These are phyloP conservation scores for Cladophialophora bantiana DNA, from an alignment of 2,329 filamentous ascomycete genomes.

Conservation along the genomic window DNA sequence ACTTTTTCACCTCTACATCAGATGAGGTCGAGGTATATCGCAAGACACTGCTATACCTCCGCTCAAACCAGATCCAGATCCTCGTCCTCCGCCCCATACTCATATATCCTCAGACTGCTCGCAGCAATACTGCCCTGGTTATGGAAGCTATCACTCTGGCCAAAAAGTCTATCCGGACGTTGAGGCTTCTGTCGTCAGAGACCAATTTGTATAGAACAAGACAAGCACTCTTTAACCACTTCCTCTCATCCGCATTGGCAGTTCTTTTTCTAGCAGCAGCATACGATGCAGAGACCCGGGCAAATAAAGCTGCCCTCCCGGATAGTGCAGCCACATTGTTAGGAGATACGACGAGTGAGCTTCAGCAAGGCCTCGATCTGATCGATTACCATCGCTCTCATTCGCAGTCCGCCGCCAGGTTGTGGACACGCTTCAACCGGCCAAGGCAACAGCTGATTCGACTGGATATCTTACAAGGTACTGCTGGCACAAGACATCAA, in stretches of 20 bases:
- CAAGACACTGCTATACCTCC: slow-evolving; percentile 21
- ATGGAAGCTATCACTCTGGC: slow-evolving; percentile 18
- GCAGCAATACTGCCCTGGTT: slow-evolving; percentile 9
- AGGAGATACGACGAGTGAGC: slow-evolving; percentile 4
- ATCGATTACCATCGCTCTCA: slow-evolving; percentile 13
- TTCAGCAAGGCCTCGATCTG: slow-evolving; percentile 22
- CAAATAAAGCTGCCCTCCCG: neutral
- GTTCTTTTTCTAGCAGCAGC: slow-evolving; percentile 24
- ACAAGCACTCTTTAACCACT: slow-evolving; percentile 25
- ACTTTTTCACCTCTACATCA: slow-evolving; percentile 8
- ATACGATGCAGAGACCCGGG: slow-evolving; percentile 19
- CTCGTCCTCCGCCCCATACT: slow-evolving; percentile 23
- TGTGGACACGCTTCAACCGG: slow-evolving; percentile 17
- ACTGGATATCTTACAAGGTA: slow-evolving; percentile 12
- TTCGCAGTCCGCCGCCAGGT: slow-evolving; percentile 13
- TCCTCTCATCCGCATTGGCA: slow-evolving; percentile 17
- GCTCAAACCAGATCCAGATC: slow-evolving; percentile 24
- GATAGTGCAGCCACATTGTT: slow-evolving; percentile 8
- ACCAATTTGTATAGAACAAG: slow-evolving; percentile 16
- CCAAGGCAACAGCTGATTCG: slow-evolving; percentile 20
- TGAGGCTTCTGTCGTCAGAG: slow-evolving; percentile 6
- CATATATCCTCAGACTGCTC: slow-evolving; percentile 22
- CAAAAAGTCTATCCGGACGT: slow-evolving; percentile 17
- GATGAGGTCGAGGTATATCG: slow-evolving; percentile 17
- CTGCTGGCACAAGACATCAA: neutral